Evolutionary conservation across 805 yeast species (phyloP).

Genomic region (Starmerella scarabaei): DNA sequence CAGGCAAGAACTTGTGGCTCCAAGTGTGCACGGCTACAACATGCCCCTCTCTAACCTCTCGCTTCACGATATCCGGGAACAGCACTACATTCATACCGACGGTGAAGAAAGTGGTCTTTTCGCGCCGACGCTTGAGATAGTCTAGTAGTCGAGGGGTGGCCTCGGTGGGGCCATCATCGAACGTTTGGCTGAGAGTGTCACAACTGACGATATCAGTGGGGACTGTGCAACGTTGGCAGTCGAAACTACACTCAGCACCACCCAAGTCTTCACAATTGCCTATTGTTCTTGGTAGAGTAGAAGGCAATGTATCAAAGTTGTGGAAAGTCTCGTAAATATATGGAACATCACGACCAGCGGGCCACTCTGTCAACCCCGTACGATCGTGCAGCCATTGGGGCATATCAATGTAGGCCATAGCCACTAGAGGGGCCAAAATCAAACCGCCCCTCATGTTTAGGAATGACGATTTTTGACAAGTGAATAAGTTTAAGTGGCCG

Average conservation of each 20-base stretch:
- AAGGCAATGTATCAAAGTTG: slow-evolving; percentile 44
- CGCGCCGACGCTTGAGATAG: slow-evolving; percentile 29
- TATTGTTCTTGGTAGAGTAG: slow-evolving; percentile 22
- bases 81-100: slow-evolving; percentile 70
- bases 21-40: slow-evolving; percentile 81
- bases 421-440: no score
- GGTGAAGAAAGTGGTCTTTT: slow-evolving; percentile 67
- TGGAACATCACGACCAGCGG: slow-evolving; percentile 51
- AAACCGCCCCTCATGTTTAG: no score
- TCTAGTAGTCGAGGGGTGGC: slow-evolving; percentile 49
- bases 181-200: slow-evolving; percentile 64
- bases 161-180: slow-evolving; percentile 89
- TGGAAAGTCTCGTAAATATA: slow-evolving; percentile 62
- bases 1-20: slow-evolving; percentile 78
- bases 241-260: slow-evolving; percentile 54
- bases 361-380: slow-evolving; percentile 72
- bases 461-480: no score
- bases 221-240: slow-evolving; percentile 66
- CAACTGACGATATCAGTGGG: slow-evolving; percentile 70
- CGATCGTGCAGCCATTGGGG: slow-evolving; percentile 69
- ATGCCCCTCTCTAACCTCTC: slow-evolving; percentile 52
- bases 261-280: slow-evolving; percentile 41
- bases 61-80: slow-evolving; percentile 57
- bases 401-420: slow-evolving; percentile 28
- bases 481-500: no score